Evolutionary conservation across 352 stramenopile genomes (phyloP), one percentile per base, ranked within the genome.

Genomic region (Globisporangium lucens): DNA sequence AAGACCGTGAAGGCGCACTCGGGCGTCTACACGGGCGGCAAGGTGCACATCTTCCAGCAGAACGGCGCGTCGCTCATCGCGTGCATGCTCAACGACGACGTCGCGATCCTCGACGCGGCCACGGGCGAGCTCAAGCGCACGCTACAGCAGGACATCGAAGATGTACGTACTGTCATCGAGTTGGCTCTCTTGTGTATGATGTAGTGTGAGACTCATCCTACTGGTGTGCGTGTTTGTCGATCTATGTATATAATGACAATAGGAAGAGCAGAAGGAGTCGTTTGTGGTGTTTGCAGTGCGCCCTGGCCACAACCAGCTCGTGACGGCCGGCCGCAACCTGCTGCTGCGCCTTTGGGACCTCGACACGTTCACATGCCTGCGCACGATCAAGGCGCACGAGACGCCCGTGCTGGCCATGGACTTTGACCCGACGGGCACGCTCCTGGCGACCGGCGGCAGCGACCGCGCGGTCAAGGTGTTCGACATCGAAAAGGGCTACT

Each of bases 401-500:
- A 89, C 80, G 56, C 90, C 90, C 8, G 86, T 97, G 61, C 73
- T 95, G 56, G 78, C 77, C 58, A 94, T 98, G 84, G 85, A 81
- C 33, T 96, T 97, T 67, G 92, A 98, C 75, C 87, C 87, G 22
- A 90, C 91, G 27, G 91, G 91, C 47, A 98, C 90, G 59, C 75
- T 99, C 67, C 77, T 99, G 9, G 96, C 96, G 8, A 99, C 97
- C 1, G 97, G 95, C 69, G 97, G 95, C 27, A 96, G 97, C 35
- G 98, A 99, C 78, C 94, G 96, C 56, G 90, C 87, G 1, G 96
- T 98, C 49, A 97, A 98, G 67, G 93, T 98, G 29, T 98, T 96
- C 63, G 92, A 98, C 75, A 82, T 98, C 30, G 83, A 96, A 65
- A 91, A 95, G 72, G 93, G 91, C 33, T 98, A 90, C 74, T 97